phyloP scores from a whole-genome alignment of 306 rosid species.

The Cucurbita ficifolia region DNA sequence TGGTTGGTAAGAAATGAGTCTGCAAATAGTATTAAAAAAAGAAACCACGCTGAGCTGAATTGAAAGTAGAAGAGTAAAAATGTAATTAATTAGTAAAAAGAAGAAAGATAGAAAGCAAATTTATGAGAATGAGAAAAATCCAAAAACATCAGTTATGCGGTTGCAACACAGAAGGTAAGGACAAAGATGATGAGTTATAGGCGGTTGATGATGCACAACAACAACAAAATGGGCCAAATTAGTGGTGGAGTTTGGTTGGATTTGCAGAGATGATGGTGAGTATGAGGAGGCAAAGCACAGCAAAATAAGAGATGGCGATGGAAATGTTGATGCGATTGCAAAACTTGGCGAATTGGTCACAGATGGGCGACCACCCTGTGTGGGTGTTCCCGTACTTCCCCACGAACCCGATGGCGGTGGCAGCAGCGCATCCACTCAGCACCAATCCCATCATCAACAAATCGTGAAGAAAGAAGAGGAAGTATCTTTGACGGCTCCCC shows the following conservation, averaged over 20 bases:
- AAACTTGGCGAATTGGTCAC: slow-evolving; percentile 24
- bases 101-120: neutral
- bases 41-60: no score
- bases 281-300: slow-evolving; percentile 18
- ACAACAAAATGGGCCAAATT: no score
- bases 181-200: neutral
- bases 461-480: slow-evolving; percentile 34
- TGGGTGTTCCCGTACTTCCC: slow-evolving; percentile 39
- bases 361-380: slow-evolving; percentile 37
- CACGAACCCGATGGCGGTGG: slow-evolving; percentile 32
- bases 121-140: neutral
- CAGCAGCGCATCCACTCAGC: slow-evolving; percentile 32
- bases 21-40: no score
- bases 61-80: no score
- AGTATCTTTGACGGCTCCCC: slow-evolving; percentile 11
- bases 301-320: slow-evolving; percentile 30
- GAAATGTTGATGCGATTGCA: slow-evolving; percentile 19
- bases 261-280: slow-evolving; percentile 24
- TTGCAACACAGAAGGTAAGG: neutral
- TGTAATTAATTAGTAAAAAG: no score
- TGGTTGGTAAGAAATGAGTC: no score
- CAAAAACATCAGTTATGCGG: neutral
- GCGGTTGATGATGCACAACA: no score
- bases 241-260: neutral
- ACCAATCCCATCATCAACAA: slow-evolving; percentile 21